Conservation (phyloP, 768 basidiomycete species). For the Suillus clintonianus region DNA sequence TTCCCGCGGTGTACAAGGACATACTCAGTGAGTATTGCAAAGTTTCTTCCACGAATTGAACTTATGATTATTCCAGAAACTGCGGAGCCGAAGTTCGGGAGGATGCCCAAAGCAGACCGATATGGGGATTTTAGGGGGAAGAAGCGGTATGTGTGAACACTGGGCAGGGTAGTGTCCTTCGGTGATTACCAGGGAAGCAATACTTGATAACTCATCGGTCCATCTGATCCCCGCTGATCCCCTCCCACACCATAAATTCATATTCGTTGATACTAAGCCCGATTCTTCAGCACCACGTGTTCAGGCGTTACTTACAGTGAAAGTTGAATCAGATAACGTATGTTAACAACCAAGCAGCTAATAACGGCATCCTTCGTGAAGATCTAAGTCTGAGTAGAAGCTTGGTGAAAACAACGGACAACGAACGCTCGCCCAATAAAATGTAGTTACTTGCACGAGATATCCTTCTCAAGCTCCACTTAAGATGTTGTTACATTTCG, state of each 20-base stretch:
- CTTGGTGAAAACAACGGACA: neutral
- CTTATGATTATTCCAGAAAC: constrained; percentile 13
- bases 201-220: neutral
- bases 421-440: neutral
- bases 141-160: constrained; percentile 24
- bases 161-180: neutral
- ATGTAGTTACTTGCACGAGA: neutral
- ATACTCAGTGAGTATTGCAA: constrained; percentile 58
- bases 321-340: neutral
- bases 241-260: neutral
- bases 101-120: constrained; percentile 29
- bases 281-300: neutral
- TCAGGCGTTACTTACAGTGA: neutral
- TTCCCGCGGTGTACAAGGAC: constrained; percentile 64
- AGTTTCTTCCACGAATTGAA: neutral
- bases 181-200: neutral
- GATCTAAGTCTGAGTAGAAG: neutral
- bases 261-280: neutral
- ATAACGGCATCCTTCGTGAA: neutral
- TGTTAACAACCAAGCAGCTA: neutral
- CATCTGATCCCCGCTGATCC: neutral
- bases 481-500: neutral
- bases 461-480: neutral
- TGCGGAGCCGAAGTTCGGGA: constrained; percentile 26
- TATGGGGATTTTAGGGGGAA: constrained; percentile 30